These are phyloP conservation scores for Globisporangium iwayamae DNA, from an alignment of 352 stramenopile genomes.

Conservation along the genomic window DNA sequence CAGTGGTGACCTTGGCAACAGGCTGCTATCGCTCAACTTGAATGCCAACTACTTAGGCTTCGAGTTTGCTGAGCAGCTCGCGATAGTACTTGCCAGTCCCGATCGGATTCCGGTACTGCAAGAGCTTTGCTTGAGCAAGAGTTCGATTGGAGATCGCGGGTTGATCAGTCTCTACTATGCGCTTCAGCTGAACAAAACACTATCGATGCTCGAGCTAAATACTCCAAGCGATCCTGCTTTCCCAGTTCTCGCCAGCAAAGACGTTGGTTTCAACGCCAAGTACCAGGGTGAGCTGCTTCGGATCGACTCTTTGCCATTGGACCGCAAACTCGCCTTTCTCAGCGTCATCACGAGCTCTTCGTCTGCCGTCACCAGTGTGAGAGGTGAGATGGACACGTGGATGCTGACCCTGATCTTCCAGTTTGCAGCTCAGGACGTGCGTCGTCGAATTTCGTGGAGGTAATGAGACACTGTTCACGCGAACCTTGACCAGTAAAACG, in stretches of 20 bases:
- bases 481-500: no score
- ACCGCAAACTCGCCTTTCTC: not conserved
- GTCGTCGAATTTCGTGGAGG: constrained; percentile 5
- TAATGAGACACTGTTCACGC: not conserved
- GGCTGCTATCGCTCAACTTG: constrained; percentile 11
- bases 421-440: constrained; percentile 1
- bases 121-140: constrained; percentile 2
- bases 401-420: not conserved
- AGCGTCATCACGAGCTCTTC: not conserved
- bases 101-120: not conserved
- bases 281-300: not conserved
- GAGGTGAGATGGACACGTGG: constrained; percentile 4
- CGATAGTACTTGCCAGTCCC: not conserved
- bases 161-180: not conserved
- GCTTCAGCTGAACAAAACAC: constrained; percentile 6
- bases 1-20: constrained; percentile 1
- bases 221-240: not conserved
- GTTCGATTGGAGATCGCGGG: constrained; percentile 3
- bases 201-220: constrained; percentile 9
- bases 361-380: not conserved
- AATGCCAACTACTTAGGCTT: constrained; percentile 9
- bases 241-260: no score
- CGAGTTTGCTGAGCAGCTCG: not conserved
- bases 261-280: not conserved
- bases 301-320: not conserved